Evolutionary conservation across 169 alveolate genomes (phyloP), one percentile per base, ranked within the genome.

Genomic region (Cryptosporidium parvum): DNA sequence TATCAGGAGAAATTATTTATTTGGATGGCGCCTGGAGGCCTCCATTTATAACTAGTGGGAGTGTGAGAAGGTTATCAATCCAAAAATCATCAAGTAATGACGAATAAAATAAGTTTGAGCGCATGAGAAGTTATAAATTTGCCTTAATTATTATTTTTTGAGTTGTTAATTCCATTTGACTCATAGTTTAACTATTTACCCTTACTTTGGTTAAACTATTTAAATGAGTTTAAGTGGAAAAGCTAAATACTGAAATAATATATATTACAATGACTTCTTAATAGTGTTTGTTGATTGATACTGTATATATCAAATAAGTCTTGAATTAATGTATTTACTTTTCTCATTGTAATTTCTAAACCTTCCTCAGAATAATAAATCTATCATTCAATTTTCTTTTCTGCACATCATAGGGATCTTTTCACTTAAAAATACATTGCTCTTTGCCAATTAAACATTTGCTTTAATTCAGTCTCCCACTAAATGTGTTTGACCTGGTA

Each of bases 21-120:
- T 65, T 94, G 31, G 97, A 94, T 84, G 97, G 97, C 29, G 97
- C 94, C 18, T 62, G 91, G 84, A 91, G 93, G 51, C 61, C 94
- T 42, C 93, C 95, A 33, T 75, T 75, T 44, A 56, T 61, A 8
- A 56, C 52, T 10, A 42, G 21, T 42, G 56, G 45, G 16, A 75
- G 23, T 26, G 42, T 75, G 0, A 56, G 42, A 59, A 59, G 86
- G 65, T 61, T 75, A n/a, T 75, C 86, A 1, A 56, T 75, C 67
- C 52, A 75, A 9, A 56, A 75, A 26, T 56, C 67, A 26, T 56
- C 67, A 2, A 52, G 85, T 35, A 72, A 72, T 35, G 85, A 72
- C 9, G 85, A 72, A 44, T 72, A 10, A 31, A 23, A 23, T 56
- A 0, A 56, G 35, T 2, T 26, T 56, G 16, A 23, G 14, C 0